Base-by-base conservation (phyloP, 2,329 filamentous ascomycete genomes). In the Ophiostoma quercus region DNA sequence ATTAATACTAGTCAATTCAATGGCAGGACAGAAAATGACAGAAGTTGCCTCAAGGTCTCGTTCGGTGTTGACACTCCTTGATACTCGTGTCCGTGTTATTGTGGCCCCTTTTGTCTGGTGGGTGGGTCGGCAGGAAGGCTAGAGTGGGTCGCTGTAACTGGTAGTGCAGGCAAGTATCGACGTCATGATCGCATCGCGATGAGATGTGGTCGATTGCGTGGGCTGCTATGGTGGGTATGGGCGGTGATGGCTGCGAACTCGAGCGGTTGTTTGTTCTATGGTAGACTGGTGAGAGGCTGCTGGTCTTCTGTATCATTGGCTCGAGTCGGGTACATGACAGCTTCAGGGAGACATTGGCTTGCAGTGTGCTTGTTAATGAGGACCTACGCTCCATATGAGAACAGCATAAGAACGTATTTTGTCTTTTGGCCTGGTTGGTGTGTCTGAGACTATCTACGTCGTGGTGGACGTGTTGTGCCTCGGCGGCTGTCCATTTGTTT, bases 51-150 rank as follows among this genome's bases (percentile, higher is more conserved):
- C 57, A 32, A 32, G 57, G 25, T 60, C 57, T 25, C 51, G 57
- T 16, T 57, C 51, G 25, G 25, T 62, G 25, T 62, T 62, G 57
- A 62, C 25, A 62, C 57, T 62, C 57, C 57, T 25, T 62, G 57
- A 62, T 62, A 62, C 57, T 62, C 43, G 41, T 43, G 41, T 19
- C 54, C 22, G 54, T 60, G 54, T 25, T 62, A 8, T 62, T 32
- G 57, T 62, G 57, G 57, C 57, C 57, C 57, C 57, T 62, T 62
- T 62, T 62, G 57, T 62, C 57, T 62, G 57, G 9, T 16, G 25
- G 25, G 57, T 62, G 57, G 57, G 57, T 62, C 57, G 25, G 25
- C 11, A 16, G 57, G 25, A 32, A 32, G 57, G 57, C 25, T 62
- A 8, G 57, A 9, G 25, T 32, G 57, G 57, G 57, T 7, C 57